Base-by-base conservation (phyloP, 2,329 filamentous ascomycete genomes). In the Colletotrichum lini region DNA sequence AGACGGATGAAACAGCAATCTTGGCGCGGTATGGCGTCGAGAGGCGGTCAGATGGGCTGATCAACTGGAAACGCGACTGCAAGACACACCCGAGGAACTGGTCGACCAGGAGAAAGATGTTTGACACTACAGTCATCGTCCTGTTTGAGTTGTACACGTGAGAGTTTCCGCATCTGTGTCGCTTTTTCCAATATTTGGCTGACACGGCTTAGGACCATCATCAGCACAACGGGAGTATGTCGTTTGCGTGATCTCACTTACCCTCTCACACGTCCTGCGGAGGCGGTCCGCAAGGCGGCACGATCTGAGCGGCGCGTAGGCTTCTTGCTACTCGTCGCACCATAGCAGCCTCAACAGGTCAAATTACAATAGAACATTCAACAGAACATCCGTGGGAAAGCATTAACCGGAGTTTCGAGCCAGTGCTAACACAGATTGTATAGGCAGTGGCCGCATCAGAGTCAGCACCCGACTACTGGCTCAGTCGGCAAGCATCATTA, bases 141-240 rank as follows among this genome's bases (percentile, higher is more conserved):
- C 42, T 76, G 13, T 66, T 77, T 12, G 75, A 77, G 57, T 65
- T 76, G 16, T 77, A 74, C 40, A 76, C 74, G 75, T 76, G 44
- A 67, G 73, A 54, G 13, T 12, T 10, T 35, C 23, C 30, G n/a
- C 30, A 12, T 45, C 21, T 15, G 40, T 26, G 7, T 30, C 50
- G 2, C 7, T 23, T 38, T 0, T 13, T 16, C 35, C 2, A 35
- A 38, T 21, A 18, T 6, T 13, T 18, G 5, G 4, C 45, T 71
- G 9, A 71, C 58, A 50, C 15, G 18, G 5, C 12, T 26, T 21
- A 71, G 69, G 15, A 71, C 69, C 15, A 38, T 71, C 52, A 71
- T 71, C 23, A 71, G 69, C 45, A 71, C 69, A 44, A 71, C 65
- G 2, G 69, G 65, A n/a, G 69, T 69, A 21, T 26, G 69, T 69